A percentile compares a stretch with the other conserved stretches of the same genome.
Evolutionary conservation across 805 yeast genomes (phyloP).

Genomic region (Cyberlindnera bimundalis): DNA sequence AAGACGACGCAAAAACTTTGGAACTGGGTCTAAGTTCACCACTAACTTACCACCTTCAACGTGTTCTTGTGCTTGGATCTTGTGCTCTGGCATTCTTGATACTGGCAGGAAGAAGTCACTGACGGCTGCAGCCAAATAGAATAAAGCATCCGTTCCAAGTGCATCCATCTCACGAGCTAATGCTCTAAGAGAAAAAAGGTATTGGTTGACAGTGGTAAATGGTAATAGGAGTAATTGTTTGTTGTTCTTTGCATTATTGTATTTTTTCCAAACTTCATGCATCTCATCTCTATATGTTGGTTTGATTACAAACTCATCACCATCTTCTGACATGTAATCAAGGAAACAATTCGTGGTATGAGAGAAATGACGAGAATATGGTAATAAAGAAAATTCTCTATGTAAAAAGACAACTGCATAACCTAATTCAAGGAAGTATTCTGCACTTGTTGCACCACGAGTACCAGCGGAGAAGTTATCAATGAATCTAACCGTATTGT

Average conservation of each 20-base stretch:
- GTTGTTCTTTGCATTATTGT: constrained; percentile 35
- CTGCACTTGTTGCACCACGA: constrained; percentile 95
- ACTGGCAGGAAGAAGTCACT: constrained; percentile 93
- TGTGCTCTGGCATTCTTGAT: constrained; percentile 85
- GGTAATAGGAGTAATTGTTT: constrained; percentile 58
- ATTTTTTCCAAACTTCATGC: constrained; percentile 56
- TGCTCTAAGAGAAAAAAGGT: constrained; percentile 74
- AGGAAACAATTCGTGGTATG: constrained; percentile 82
- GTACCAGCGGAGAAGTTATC: constrained; percentile 98
- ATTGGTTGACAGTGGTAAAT: constrained; percentile 93
- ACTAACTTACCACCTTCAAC: constrained; percentile 62
- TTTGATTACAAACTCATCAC: constrained; percentile 50
- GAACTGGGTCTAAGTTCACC: constrained; percentile 91
- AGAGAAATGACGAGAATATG: constrained; percentile 86
- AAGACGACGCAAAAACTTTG: constrained; percentile 82
- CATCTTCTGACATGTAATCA: constrained; percentile 64
- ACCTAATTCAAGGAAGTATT: constrained; percentile 77
- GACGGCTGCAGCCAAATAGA: constrained; percentile 95
- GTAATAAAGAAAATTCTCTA: constrained; percentile 86
- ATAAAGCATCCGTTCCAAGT: constrained; percentile 57
- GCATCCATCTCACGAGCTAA: constrained; percentile 58
- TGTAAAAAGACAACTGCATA: constrained; percentile 92
- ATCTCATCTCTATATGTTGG: constrained; percentile 58
- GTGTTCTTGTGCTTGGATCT: constrained; percentile 78
- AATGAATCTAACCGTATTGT: constrained; percentile 93